A percentile compares a stretch with the other conserved stretches of the same genome.
phyloP scores from a whole-genome alignment of 2,329 filamentous ascomycete species.

The Mollisiaceae sp. region DNA sequence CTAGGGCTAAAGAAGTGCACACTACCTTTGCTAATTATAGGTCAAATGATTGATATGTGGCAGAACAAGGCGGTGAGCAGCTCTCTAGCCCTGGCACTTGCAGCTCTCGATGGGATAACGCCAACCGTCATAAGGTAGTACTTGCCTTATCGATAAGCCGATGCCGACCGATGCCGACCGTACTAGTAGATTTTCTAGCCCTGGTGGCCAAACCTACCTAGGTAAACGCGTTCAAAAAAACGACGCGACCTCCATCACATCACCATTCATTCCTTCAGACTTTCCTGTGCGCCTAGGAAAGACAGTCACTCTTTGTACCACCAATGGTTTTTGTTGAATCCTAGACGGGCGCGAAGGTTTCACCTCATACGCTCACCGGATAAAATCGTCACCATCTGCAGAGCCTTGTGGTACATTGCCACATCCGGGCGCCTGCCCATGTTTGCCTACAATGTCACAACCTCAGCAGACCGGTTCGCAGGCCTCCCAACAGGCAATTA shows the following conservation, averaged over 20 bases:
- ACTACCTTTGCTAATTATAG: too few species aligned
- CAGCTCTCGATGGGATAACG: too few species aligned
- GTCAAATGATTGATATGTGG: too few species aligned
- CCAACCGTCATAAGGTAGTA: too few species aligned
- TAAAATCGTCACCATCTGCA: not conserved
- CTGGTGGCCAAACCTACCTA: not conserved
- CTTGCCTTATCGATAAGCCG: too few species aligned
- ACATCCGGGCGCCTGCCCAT: conserved; percentile 16
- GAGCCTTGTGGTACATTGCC: conserved; percentile 7
- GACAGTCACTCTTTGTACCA: not conserved
- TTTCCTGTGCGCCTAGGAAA: not conserved
- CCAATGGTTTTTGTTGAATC: not conserved
- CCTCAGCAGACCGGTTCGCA: conserved; percentile 12
- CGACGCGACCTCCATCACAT: not conserved
- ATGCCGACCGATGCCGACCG: too few species aligned
- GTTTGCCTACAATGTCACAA: conserved; percentile 30
- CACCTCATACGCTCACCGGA: not conserved
- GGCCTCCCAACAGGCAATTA: conserved; percentile 22
- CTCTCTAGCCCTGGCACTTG: too few species aligned
- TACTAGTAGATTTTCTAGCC: too few species aligned
- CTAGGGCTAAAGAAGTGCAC: too few species aligned
- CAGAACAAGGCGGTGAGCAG: too few species aligned
- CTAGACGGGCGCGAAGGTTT: not conserved
- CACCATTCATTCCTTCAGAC: not conserved
- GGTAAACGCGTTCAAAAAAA: not conserved